Conservation (phyloP, 23 red algal species). For the Gracilaria caudata region DNA sequence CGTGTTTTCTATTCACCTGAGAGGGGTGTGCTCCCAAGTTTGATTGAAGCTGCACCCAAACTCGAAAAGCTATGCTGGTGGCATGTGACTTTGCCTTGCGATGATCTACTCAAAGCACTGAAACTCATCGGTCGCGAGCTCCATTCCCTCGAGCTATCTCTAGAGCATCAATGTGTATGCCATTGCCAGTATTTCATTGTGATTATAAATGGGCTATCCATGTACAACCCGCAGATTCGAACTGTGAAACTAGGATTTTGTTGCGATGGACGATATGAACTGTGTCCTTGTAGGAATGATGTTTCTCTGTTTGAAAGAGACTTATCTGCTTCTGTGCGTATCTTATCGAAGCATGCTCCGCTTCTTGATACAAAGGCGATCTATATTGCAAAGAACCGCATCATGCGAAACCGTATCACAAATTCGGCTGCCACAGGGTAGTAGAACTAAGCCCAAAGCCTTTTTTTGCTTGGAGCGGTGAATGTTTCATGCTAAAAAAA, state of each 20-base stretch:
- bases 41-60: background rate
- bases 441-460: too few relatives aligned
- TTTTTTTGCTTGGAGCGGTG: too few relatives aligned
- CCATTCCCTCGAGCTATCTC: background rate
- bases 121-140: background rate
- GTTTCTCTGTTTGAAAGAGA: background rate
- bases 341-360: background rate
- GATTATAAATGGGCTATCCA: background rate
- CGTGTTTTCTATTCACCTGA: conserved; percentile 6
- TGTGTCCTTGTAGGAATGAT: background rate
- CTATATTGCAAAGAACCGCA: background rate
- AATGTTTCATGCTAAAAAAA: too few relatives aligned
- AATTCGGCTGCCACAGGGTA: background rate
- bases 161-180: background rate
- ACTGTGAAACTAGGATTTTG: background rate
- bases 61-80: background rate
- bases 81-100: background rate
- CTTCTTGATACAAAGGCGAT: background rate
- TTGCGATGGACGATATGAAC: background rate
- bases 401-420: background rate
- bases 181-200: background rate
- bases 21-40: background rate
- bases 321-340: background rate
- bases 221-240: conserved; percentile 4
- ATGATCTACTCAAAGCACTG: background rate